Conservation (phyloP, 1,284 basidiomycete species). For the Boletus smithii region DNA sequence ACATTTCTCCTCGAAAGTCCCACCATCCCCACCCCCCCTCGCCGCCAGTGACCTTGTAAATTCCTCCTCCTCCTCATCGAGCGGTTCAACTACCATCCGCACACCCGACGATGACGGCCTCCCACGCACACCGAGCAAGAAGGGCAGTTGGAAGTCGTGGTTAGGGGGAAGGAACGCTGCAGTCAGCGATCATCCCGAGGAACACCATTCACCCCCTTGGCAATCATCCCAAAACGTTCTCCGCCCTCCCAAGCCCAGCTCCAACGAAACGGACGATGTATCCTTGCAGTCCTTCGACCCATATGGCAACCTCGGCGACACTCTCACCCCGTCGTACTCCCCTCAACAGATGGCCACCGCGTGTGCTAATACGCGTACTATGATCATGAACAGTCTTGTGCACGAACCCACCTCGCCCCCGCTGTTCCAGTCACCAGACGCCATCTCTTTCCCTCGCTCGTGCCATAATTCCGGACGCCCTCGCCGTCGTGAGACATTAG, state of each 20-base stretch:
- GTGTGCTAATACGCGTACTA: conserved; percentile 31
- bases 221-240: conserved; percentile 13
- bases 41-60: conserved; percentile 25
- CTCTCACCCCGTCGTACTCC: conserved; percentile 4
- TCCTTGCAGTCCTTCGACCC: conserved; percentile 29
- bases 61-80: conserved; percentile 59
- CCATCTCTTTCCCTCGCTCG: conserved; percentile 64
- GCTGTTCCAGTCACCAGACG: conserved; percentile 42
- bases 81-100: conserved; percentile 53
- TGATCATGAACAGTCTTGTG: conserved; percentile 43
- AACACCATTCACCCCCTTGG: conserved; percentile 15
- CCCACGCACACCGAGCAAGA: conserved; percentile 38
- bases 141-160: conserved; percentile 51
- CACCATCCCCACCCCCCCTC: conserved; percentile 18
- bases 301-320: conserved; percentile 22
- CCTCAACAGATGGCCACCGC: conserved; percentile 24
- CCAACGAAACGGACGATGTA: conserved; percentile 23
- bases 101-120: conserved; percentile 60
- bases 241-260: conserved; percentile 17
- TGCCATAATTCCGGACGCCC: conserved; percentile 44
- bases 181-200: conserved; percentile 22
- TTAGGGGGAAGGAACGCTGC: conserved; percentile 41
- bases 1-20: conserved; percentile 14
- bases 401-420: conserved; percentile 46
- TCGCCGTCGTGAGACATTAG: conserved; percentile 40